phyloP scores from a whole-genome alignment of 2,329 filamentous ascomycete species.

The Exophiala phaeomuriformis region DNA sequence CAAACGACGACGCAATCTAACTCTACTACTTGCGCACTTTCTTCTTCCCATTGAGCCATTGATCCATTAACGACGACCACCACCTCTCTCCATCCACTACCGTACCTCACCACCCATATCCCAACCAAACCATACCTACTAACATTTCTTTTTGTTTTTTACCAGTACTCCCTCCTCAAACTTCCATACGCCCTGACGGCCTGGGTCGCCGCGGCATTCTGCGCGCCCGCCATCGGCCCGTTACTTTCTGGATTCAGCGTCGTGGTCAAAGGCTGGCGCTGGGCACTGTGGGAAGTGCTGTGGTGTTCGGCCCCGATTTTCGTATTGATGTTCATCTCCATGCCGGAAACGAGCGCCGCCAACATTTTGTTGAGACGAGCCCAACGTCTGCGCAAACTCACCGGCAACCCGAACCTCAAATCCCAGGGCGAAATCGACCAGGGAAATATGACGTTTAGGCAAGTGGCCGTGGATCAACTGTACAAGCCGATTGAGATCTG shows the following conservation, averaged over 20 bases:
- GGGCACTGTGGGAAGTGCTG: constrained; percentile 53
- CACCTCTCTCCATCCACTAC: too few species aligned
- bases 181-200: constrained; percentile 53
- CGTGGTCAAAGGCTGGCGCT: constrained; percentile 52
- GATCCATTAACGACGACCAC: too few species aligned
- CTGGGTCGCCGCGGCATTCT: constrained; percentile 46
- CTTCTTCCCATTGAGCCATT: too few species aligned
- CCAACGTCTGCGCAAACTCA: constrained; percentile 53
- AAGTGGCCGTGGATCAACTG: constrained; percentile 49
- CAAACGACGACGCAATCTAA: too few species aligned
- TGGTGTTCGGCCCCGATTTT: constrained; percentile 55
- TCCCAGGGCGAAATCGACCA: constrained; percentile 60
- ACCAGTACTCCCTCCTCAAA: constrained; percentile 44
- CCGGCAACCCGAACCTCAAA: constrained; percentile 50
- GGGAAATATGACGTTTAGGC: constrained; percentile 42
- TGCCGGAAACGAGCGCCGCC: constrained; percentile 56
- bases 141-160: background rate
- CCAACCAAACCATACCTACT: too few species aligned
- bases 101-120: too few species aligned
- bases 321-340: constrained; percentile 53
- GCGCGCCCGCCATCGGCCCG: constrained; percentile 32
- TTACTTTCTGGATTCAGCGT: constrained; percentile 56
- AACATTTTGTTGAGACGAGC: constrained; percentile 58
- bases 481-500: constrained; percentile 55
- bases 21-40: too few species aligned